Evolutionary conservation across 164 flowering plant species (phyloP), one percentile per base, ranked within the genome.

Genomic region (Vitis cinerea): DNA sequence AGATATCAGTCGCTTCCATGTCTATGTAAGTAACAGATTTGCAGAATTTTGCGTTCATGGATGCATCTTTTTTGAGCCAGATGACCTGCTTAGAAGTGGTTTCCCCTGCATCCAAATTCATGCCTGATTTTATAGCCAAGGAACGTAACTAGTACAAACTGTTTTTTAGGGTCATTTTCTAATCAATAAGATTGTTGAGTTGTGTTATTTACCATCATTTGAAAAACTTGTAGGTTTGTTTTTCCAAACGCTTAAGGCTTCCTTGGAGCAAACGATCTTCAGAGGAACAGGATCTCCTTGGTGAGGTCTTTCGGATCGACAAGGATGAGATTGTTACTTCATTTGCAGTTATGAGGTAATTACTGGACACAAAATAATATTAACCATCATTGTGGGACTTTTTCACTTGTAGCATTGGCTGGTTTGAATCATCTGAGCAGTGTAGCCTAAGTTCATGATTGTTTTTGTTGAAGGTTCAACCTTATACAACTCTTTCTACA

Each of bases 291-390:
- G 88, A 86, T 74, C 88, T 95, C 63, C 63, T 59, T 65, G 73
- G 70, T 59, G 86, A 85, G 77, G 78, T 86, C 15, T 96, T 97
- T 97, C 87, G 79, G 67, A 83, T 96, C 75, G 89, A 92, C 79
- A 96, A 93, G 85, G 99, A 96, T 78, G 97, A 91, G 82, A 4
- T 71, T 29, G 69, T 81, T 75, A 68, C 94, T 54, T 88, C 94
- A 29, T 91, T 82, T 84, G 87, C 90, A 69, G 65, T 87, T 57
- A 96, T 89, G 98, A 87, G 99, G 99, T 93, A 75, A 65, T 58
- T 64, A 5, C 67, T 64, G 66, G 7, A 29, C 11, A 29, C 31
- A 51, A 13, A 14, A 57, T 27, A 54, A 6, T 58, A 49, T 70
- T 63, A 10, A 10, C 59, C 14, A 31, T 71, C 55, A 4, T 27